These are phyloP conservation scores for Phytopythium vexans DNA, from an alignment of 352 stramenopile genomes.

Conservation along the genomic window DNA sequence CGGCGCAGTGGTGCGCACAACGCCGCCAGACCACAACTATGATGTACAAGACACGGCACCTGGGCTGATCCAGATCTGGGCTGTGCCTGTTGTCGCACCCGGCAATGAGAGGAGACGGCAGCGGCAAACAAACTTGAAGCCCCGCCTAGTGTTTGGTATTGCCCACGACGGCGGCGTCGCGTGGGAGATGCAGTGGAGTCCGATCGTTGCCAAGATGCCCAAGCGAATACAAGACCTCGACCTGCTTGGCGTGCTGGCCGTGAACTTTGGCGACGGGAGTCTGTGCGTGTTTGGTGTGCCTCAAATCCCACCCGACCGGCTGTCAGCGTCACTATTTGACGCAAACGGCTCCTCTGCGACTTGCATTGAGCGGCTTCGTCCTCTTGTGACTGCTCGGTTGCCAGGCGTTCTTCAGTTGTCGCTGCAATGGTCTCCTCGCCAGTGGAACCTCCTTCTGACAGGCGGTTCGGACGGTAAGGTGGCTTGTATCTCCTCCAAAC, in stretches of 20 bases:
- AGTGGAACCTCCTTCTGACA: constrained; percentile 74
- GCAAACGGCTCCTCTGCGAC: constrained; percentile 4
- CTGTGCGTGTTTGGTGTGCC: constrained; percentile 71
- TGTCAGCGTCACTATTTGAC: constrained; percentile 11
- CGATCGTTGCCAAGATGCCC: constrained; percentile 41
- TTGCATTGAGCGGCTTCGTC: constrained; percentile 32
- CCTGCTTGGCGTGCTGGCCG: constrained; percentile 60
- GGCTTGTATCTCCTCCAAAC: no score
- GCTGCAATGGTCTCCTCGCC: constrained; percentile 69
- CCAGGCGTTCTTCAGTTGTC: constrained; percentile 58
- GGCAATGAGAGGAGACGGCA: neutral
- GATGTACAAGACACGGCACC: constrained; percentile 42
- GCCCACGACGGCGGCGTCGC: constrained; percentile 70
- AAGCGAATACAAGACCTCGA: constrained; percentile 11
- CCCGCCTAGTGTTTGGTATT: constrained; percentile 68
- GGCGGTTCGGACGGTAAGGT: constrained; percentile 69
- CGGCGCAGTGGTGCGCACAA: constrained; percentile 54
- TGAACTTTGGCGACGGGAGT: constrained; percentile 74
- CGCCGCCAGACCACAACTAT: constrained; percentile 78
- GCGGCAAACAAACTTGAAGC: constrained; percentile 11
- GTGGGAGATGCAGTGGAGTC: constrained; percentile 82
- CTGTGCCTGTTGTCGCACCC: constrained; percentile 37
- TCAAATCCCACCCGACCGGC: constrained; percentile 24
- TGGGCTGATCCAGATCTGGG: constrained; percentile 79
- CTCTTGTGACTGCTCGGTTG: constrained; percentile 41